These are phyloP conservation scores for Venturia pyrina DNA, from an alignment of 2,329 filamentous ascomycete genomes.

Conservation along the genomic window DNA sequence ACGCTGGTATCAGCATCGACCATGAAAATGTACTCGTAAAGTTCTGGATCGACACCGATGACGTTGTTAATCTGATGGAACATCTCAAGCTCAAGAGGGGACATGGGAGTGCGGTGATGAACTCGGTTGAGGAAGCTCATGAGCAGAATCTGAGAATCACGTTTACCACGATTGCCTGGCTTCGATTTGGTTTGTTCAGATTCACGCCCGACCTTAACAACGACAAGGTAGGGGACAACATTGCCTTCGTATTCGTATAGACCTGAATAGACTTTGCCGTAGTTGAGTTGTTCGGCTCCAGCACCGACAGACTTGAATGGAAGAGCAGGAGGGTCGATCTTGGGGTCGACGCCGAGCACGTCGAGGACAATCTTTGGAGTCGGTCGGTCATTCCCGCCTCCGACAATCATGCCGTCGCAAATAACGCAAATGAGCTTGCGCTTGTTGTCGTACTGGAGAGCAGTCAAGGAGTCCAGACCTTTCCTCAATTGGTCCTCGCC, in stretches of 20 bases:
- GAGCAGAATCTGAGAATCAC: slow-evolving; percentile 90
- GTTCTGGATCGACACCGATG: slow-evolving; percentile 91
- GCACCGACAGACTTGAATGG: slow-evolving; percentile 89
- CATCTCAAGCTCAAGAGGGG: slow-evolving; percentile 90
- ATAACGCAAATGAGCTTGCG: slow-evolving; percentile 93
- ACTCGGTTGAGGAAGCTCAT: slow-evolving; percentile 98
- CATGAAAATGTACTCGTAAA: slow-evolving; percentile 97
- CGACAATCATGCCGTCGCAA: slow-evolving; percentile 94
- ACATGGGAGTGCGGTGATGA: slow-evolving; percentile 90
- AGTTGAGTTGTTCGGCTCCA: slow-evolving; percentile 89
- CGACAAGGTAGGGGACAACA: slow-evolving; percentile 88
- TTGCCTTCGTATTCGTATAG: slow-evolving; percentile 97
- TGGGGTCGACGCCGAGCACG: slow-evolving; percentile 92
- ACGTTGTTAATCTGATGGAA: slow-evolving; percentile 99
- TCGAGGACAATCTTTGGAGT: slow-evolving; percentile 97
- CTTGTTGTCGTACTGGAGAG: slow-evolving; percentile 96
- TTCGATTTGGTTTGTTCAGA: slow-evolving; percentile 85
- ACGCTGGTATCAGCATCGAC: slow-evolving; percentile 96
- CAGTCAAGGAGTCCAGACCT: slow-evolving; percentile 86
- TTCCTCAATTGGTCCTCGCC: slow-evolving; percentile 91
- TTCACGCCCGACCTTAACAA: slow-evolving; percentile 96
- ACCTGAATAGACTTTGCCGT: slow-evolving; percentile 96
- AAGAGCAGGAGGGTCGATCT: slow-evolving; percentile 86
- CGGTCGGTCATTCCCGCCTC: slow-evolving; percentile 88
- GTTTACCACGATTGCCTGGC: slow-evolving; percentile 95